Base-by-base conservation (phyloP, 305 asterid genomes). In the Solanum hybrid region DNA sequence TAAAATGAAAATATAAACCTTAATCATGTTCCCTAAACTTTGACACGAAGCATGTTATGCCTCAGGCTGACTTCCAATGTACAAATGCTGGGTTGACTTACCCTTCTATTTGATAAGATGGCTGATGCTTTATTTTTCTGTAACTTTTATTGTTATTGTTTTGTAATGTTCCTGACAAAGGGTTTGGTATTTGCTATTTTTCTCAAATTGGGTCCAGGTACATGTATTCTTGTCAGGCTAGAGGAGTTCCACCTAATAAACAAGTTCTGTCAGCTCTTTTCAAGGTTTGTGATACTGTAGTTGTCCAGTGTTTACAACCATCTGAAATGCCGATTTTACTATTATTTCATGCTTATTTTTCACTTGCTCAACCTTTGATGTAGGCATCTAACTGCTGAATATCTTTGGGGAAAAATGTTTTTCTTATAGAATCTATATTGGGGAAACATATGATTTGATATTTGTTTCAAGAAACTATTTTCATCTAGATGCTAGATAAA, bases 151-250 rank as follows among this genome's bases (percentile, higher is more conserved):
- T 56, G 42, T 51, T 84, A 51, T 84, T 84, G 13, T 20, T 46
- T 82, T 84, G 11, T 56, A 32, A 84, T 84, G 75, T 84, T 84
- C 31, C 75, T 84, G 42, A 84, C 87, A 84, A 84, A 84, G 37
- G 87, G 29, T 84, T 29, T 84, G 73, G 29, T 5, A 84, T 5
- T 38, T 82, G 24, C 42, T 84, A 46, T 46, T 46, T 40, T 46
- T 31, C 87, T 82, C 75, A 22, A 82, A 35, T 78, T 69, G 86
- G 86, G 92, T 93, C 90, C 93, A 97, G 99, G 96, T 96, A 96
- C 93, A 89, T 91, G 81, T 92, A 90, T 90, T 94, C 92, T 90
- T 95, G 98, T 94, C 91, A 91, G 93, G 87, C 92, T 90, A 94
- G 94, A 73, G 97, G 92, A 24, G 89, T 93, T 86, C 75, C 26